These are phyloP conservation scores for Neurospora sp. DNA, from an alignment of 495 filamentous ascomycete genomes.

Conservation along the genomic window DNA sequence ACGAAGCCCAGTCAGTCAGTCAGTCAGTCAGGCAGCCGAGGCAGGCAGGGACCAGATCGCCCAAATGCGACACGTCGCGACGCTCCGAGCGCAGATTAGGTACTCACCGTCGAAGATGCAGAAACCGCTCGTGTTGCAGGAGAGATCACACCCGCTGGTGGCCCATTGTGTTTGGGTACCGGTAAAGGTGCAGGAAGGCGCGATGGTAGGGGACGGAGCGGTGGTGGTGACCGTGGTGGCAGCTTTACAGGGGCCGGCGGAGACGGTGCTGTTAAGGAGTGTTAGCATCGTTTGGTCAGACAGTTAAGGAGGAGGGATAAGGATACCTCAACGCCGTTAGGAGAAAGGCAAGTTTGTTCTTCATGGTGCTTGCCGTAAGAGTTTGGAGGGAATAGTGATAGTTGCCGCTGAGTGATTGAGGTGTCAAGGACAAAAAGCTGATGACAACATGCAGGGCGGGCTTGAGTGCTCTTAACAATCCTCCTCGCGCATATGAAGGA, in stretches of 20 bases:
- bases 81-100: too few species aligned
- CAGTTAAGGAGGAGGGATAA: not conserved
- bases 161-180: slow-evolving; percentile 3
- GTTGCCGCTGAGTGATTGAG: not conserved
- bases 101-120: slow-evolving; percentile 5
- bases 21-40: too few species aligned
- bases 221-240: not conserved
- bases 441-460: not conserved
- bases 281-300: not conserved
- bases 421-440: not conserved
- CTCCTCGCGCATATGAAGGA: not conserved
- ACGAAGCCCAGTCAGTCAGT: too few species aligned
- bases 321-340: not conserved
- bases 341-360: not conserved
- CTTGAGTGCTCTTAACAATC: not conserved
- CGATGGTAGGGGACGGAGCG: not conserved
- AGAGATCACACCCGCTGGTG: slow-evolving; percentile 5
- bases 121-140: not conserved
- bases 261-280: not conserved
- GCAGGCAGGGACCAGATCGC: too few species aligned
- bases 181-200: slow-evolving; percentile 4
- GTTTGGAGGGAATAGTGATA: not conserved
- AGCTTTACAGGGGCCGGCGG: not conserved
- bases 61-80: too few species aligned
- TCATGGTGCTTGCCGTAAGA: not conserved